Percentiles rank a stretch among this genome's conserved stretches.
phyloP scores from a whole-genome alignment of 768 basidiomycete species.

The Boletellus sp. region DNA sequence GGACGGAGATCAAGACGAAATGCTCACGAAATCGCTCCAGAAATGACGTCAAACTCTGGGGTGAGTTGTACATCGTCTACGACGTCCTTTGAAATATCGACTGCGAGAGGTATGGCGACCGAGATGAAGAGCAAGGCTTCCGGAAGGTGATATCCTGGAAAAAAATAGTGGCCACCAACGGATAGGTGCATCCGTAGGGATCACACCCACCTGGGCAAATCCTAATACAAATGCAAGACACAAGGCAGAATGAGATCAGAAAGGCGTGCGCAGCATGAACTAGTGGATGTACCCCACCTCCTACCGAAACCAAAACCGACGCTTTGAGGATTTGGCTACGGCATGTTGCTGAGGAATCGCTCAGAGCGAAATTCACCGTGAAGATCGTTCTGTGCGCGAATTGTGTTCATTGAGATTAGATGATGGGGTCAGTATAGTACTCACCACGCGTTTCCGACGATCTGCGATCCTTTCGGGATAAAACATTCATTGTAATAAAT shows the following conservation, averaged over 20 bases:
- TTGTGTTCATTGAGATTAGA: constrained; percentile 1
- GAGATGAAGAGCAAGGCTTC: constrained; percentile 27
- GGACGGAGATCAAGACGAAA: not conserved
- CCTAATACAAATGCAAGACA: constrained; percentile 6
- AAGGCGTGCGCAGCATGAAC: too few relatives aligned
- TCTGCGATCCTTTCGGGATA: constrained; percentile 24
- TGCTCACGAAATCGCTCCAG: constrained; percentile 44
- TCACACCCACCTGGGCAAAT: constrained; percentile 16
- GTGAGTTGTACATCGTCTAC: constrained; percentile 41
- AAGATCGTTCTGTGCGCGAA: constrained; percentile 41
- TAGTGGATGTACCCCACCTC: constrained; percentile 12
- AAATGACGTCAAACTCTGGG: constrained; percentile 40
- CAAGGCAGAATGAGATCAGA: not conserved
- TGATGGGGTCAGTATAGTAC: constrained; percentile 3
- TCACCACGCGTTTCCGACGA: constrained; percentile 23
- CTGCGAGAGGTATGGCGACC: constrained; percentile 37
- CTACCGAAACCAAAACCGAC: constrained; percentile 30
- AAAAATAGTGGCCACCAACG: too few relatives aligned
- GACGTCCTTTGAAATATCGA: constrained; percentile 39
- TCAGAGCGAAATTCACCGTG: constrained; percentile 38
- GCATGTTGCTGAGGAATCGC: constrained; percentile 25
- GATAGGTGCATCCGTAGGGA: too few relatives aligned
- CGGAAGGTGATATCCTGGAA: constrained; percentile 28
- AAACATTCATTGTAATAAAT: constrained; percentile 9
- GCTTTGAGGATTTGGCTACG: constrained; percentile 17